Percentiles rank a stretch among this genome's conserved stretches.
These are phyloP conservation scores for Brassica napus DNA, from an alignment of 345 rosid species.

Conservation along the genomic window DNA sequence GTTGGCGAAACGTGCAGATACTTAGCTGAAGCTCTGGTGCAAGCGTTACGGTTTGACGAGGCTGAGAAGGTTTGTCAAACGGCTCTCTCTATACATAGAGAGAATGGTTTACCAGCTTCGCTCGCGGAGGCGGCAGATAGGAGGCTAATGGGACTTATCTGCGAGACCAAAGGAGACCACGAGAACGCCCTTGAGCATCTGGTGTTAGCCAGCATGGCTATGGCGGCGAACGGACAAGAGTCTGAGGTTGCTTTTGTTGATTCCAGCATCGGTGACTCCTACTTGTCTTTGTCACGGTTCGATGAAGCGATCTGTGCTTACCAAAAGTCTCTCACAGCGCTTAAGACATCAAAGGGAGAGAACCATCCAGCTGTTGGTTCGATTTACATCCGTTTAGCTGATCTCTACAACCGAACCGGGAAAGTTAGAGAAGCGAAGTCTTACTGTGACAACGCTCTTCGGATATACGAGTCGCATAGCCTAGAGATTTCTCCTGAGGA, in stretches of 20 bases:
- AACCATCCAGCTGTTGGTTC: constrained; percentile 82
- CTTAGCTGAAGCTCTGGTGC: constrained; percentile 85
- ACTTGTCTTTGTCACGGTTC: constrained; percentile 73
- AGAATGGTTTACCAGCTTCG: constrained; percentile 62
- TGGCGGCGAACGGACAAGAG: constrained; percentile 82
- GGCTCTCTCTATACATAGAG: constrained; percentile 72
- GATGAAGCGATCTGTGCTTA: constrained; percentile 87
- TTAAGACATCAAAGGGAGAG: constrained; percentile 82
- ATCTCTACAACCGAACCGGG: constrained; percentile 76
- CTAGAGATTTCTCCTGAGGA: constrained; percentile 69
- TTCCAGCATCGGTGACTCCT: constrained; percentile 89
- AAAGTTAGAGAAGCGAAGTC: constrained; percentile 80
- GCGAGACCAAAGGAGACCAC: constrained; percentile 81
- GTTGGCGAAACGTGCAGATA: constrained; percentile 87
- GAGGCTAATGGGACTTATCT: constrained; percentile 93
- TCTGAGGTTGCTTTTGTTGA: constrained; percentile 83
- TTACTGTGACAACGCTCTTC: constrained; percentile 81
- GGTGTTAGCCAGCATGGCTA: constrained; percentile 90
- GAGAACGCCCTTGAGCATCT: constrained; percentile 88
- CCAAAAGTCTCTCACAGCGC: constrained; percentile 81
- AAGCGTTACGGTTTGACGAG: constrained; percentile 78
- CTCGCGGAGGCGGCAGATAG: constrained; percentile 87
- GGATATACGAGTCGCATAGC: constrained; percentile 68
- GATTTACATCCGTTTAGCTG: constrained; percentile 84
- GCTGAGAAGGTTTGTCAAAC: constrained; percentile 68